A percentile compares a stretch with the other conserved stretches of the same genome.
phyloP scores from a whole-genome alignment of 78 protist genomes.

The Chrysochromulina tobinii region DNA sequence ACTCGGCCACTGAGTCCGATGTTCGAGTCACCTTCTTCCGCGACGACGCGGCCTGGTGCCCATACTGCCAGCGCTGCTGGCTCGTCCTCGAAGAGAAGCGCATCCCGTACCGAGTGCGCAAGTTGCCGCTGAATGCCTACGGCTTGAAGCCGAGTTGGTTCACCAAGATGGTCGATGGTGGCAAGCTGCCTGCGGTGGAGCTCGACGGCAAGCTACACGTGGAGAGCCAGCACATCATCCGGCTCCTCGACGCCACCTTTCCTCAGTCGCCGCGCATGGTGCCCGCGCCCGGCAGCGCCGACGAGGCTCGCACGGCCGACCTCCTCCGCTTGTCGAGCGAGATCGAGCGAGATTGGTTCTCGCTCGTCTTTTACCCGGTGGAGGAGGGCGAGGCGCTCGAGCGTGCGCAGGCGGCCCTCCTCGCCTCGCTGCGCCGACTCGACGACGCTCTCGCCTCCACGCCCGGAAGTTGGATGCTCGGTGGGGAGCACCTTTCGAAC shows the following conservation, averaged over 20 bases:
- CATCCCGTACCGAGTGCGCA: conserved; percentile 16
- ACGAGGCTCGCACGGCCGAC: neutral
- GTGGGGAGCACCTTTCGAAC: no score
- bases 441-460: no score
- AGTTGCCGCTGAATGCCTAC: conserved; percentile 22
- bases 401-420: neutral
- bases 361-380: no score
- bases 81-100: conserved; percentile 25
- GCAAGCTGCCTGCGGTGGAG: conserved; percentile 40
- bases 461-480: no score
- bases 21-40: conserved; percentile 44
- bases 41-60: conserved; percentile 41
- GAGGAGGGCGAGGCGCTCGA: no score
- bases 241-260: neutral
- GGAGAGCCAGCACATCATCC: conserved; percentile 5
- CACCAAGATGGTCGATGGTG: neutral
- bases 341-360: neutral
- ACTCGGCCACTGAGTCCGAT: neutral
- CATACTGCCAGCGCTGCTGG: conserved; percentile 45
- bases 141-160: conserved; percentile 25
- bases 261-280: no score
- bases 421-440: neutral
- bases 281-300: neutral
- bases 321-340: neutral
- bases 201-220: conserved; percentile 7